Base-by-base conservation (phyloP, 257 asterid species). In the Echites panduratus region DNA sequence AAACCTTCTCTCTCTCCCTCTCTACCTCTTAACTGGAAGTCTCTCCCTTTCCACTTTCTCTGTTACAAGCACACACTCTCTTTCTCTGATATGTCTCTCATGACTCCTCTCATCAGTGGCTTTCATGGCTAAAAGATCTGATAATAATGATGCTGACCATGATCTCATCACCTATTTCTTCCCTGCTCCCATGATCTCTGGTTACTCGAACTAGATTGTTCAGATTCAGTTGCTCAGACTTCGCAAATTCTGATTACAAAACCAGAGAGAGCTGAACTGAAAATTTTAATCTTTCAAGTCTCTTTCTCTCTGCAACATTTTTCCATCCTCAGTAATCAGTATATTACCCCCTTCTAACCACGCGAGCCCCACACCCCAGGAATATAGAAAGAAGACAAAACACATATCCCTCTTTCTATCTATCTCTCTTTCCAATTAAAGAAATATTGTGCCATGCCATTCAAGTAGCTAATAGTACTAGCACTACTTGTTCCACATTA, bases 371-470 rank as follows among this genome's bases (percentile, higher is more conserved):
- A 20, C 1, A 1, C 38, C 40, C 38, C 11, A 5, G 12, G 52
- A 26, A 26, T 38, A n/a, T 5, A 65, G 41, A 43, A 47, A 10
- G 4, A 47, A 14, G 56, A 49, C 27, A 65, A n/a, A 47, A 27
- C 52, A 5, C 44, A 13, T 17, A 24, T 8, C 0, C 0, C 6
- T 5, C 56, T 7, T n/a, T n/a, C n/a, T n/a, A n/a, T n/a, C 52
- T 12, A 7, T 9, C 54, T 11, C 41, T 24, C 40, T 16, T 49
- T 58, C 38, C 35, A 44, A 43, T 14, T 24, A 12, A 58, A 72
- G 70, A 73, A 63, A 72, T 72, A 32, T 32, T 32, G 70, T 44
- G 69, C 68, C 59, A 43, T 58, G 45, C 27, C 32, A 69, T 22
- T 40, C 10, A 16, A 26, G 38, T 32, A 32, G 38, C 38, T 32